A percentile compares a stretch with the other conserved stretches of the same genome.
These are phyloP conservation scores for Melanomma pulvis-pyrius DNA, from an alignment of 495 filamentous ascomycete species.

Conservation along the genomic window DNA sequence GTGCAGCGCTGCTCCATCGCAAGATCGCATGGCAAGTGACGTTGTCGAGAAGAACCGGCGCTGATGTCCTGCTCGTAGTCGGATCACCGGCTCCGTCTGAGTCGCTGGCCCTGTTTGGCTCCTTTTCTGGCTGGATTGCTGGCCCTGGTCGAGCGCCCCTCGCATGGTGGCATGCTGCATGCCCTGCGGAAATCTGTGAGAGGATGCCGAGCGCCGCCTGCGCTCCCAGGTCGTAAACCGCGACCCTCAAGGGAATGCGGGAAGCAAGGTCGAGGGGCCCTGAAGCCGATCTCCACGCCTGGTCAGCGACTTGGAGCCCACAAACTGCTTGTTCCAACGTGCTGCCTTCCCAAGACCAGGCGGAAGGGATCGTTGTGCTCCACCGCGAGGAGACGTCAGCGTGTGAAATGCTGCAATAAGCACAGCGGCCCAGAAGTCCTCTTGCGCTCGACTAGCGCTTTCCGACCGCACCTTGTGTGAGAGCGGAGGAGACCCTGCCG, in stretches of 20 bases:
- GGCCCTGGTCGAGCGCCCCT: conserved; percentile 16
- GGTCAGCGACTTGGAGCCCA: conserved; percentile 26
- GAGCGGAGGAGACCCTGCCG: conserved; percentile 30
- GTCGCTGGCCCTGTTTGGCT: not conserved
- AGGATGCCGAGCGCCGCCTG: conserved; percentile 21
- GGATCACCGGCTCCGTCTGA: conserved; percentile 21
- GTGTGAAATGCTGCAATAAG: conserved; percentile 19
- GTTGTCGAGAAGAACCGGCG: conserved; percentile 12
- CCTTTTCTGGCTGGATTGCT: conserved; percentile 10
- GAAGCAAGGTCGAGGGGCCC: conserved; percentile 41
- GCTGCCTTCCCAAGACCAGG: conserved; percentile 12
- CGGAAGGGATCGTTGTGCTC: not conserved
- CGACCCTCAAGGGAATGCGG: conserved; percentile 38
- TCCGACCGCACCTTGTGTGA: conserved; percentile 20
- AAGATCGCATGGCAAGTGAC: conserved; percentile 13
- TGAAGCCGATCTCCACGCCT: conserved; percentile 34
- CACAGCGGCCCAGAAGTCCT: conserved; percentile 19
- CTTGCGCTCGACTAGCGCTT: conserved; percentile 6
- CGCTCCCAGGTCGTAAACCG: conserved; percentile 29
- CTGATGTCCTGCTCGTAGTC: conserved; percentile 9
- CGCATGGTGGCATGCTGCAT: conserved; percentile 5
- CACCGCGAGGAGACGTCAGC: not conserved
- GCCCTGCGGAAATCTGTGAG: conserved; percentile 21
- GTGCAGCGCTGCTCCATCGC: conserved; percentile 5
- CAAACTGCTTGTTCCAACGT: conserved; percentile 36